Percentiles rank a stretch among this genome's conserved stretches.
Evolutionary conservation across 1,284 basidiomycete species (phyloP).

Genomic region (Pseudozyma pruni): DNA sequence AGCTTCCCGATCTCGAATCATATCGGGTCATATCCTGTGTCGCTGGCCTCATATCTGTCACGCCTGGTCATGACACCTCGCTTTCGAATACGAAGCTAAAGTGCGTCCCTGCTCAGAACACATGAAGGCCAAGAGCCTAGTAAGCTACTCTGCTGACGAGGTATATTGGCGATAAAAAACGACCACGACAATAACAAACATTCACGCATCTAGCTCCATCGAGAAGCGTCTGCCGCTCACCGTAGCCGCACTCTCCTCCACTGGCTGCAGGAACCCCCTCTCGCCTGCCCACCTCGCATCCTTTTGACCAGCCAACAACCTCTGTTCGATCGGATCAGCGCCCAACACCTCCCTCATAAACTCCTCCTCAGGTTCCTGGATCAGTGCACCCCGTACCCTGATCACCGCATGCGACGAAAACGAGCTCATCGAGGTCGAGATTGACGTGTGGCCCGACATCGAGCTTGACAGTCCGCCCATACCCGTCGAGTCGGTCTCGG

Average conservation of each 20-base stretch:
- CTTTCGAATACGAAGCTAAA: too few relatives aligned
- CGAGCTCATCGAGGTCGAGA: conserved; percentile 36
- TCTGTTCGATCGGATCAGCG: conserved; percentile 31
- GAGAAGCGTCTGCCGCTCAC: conserved; percentile 2
- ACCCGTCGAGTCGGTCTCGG: conserved; percentile 32
- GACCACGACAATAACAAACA: not conserved
- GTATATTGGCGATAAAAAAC: too few relatives aligned
- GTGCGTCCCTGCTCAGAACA: too few relatives aligned
- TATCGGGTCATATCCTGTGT: too few relatives aligned
- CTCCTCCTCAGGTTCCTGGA: conserved; percentile 60
- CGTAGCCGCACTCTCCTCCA: conserved; percentile 5
- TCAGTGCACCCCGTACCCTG: conserved; percentile 60
- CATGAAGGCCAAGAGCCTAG: too few relatives aligned
- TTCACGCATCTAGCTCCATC: conserved; percentile 29
- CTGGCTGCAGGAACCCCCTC: conserved; percentile 1
- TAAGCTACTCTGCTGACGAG: not conserved
- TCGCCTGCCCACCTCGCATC: conserved; percentile 5
- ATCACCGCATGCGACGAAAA: conserved; percentile 32
- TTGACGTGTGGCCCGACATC: conserved; percentile 17
- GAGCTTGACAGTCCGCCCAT: conserved; percentile 30
- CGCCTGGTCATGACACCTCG: too few relatives aligned
- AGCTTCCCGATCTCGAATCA: too few relatives aligned
- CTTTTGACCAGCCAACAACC: not conserved
- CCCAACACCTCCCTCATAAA: conserved; percentile 59
- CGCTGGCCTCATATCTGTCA: too few relatives aligned